A percentile compares a stretch with the other conserved stretches of the same genome.
Conservation (phyloP, 2,329 filamentous ascomycete species). For the Calonectria fujianensis region DNA sequence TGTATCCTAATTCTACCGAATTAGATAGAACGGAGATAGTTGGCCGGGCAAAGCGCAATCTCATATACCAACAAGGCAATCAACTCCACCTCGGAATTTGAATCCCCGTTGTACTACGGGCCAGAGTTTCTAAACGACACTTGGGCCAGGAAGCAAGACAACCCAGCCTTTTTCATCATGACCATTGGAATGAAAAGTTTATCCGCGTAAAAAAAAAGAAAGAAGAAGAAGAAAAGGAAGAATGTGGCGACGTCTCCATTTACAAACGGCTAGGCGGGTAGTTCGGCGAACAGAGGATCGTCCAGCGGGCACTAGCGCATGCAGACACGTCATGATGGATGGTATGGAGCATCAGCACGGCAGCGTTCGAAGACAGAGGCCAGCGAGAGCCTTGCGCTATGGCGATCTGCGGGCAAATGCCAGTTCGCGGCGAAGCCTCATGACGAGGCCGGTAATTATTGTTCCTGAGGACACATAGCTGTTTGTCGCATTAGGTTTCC, state of each 20-base stretch:
- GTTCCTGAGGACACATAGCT: neutral
- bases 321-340: constrained; percentile 16
- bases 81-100: constrained; percentile 17
- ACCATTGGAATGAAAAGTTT: neutral
- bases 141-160: neutral
- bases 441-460: constrained; percentile 10
- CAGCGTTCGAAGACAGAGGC: neutral
- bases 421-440: neutral
- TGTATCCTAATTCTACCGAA: neutral
- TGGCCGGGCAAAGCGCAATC: neutral
- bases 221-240: neutral
- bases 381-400: neutral
- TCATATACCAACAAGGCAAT: constrained; percentile 5
- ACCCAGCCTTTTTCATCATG: neutral
- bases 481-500: constrained; percentile 25
- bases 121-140: neutral
- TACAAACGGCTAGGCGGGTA: neutral
- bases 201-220: neutral
- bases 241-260: constrained; percentile 5
- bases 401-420: constrained; percentile 1
- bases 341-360: neutral
- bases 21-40: neutral
- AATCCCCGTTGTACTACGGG: neutral
- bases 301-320: constrained; percentile 13
- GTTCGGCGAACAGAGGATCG: neutral